Conservation (phyloP, 1,284 basidiomycete genomes). For the Cystobasidiaceae sp. region DNA sequence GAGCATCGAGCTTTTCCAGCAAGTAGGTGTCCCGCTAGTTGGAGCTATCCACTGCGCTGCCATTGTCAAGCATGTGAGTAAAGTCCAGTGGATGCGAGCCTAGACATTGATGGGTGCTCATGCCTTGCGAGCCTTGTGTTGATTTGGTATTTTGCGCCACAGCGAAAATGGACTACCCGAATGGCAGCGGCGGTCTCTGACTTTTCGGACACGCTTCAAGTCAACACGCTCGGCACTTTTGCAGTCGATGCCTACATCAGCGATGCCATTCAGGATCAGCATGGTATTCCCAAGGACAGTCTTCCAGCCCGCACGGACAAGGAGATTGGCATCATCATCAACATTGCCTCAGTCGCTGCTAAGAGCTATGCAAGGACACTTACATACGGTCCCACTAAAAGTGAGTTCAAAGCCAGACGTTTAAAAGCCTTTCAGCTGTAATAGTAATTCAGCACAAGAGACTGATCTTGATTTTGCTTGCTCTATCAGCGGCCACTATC, state of each 20-base stretch:
- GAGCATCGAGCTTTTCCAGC: constrained; percentile 34
- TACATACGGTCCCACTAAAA: constrained; percentile 45
- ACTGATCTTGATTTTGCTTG: neutral
- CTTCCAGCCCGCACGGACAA: constrained; percentile 37
- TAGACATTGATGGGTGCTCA: neutral
- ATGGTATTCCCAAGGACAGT: constrained; percentile 33
- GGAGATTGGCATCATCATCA: constrained; percentile 47
- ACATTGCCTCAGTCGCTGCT: constrained; percentile 45
- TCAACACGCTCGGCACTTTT: constrained; percentile 46
- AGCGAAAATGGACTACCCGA: constrained; percentile 45
- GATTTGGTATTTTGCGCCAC: neutral
- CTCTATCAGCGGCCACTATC: constrained; percentile 39
- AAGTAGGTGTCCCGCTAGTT: constrained; percentile 40
- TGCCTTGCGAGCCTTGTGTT: neutral
- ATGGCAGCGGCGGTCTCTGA: constrained; percentile 43
- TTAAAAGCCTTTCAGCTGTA: neutral
- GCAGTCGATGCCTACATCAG: constrained; percentile 45
- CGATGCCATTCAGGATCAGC: constrained; percentile 46
- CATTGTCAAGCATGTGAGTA: constrained; percentile 37
- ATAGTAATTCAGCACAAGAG: neutral
- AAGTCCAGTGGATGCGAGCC: neutral
- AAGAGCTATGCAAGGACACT: constrained; percentile 44
- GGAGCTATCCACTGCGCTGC: constrained; percentile 46
- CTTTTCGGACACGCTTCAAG: constrained; percentile 45
- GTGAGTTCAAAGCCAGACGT: neutral